Evolutionary conservation across 2,329 filamentous ascomycete genomes (phyloP).

Genomic region (Talaromyces rugulosus): DNA sequence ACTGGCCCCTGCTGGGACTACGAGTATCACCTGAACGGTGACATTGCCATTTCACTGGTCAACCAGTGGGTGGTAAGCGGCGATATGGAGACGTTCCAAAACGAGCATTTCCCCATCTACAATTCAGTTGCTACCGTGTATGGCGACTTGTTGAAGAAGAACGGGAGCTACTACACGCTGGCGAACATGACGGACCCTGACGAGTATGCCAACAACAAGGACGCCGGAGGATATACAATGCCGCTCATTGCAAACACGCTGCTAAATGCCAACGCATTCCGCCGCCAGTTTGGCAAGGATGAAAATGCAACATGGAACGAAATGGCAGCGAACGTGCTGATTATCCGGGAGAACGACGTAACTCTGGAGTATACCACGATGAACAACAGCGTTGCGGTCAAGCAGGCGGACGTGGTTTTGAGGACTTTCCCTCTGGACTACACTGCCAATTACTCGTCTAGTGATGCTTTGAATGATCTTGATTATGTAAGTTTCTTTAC

Average conservation of each 20-base stretch:
- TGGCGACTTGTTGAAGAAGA: constrained; percentile 56
- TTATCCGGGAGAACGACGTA: constrained; percentile 56
- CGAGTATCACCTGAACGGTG: constrained; percentile 67
- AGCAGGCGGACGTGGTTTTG: constrained; percentile 67
- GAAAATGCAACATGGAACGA: constrained; percentile 57
- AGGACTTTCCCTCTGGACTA: constrained; percentile 63
- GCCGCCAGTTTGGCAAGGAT: constrained; percentile 50
- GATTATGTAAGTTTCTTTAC: constrained; percentile 50
- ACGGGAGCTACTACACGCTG: constrained; percentile 51
- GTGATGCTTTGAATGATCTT: constrained; percentile 52
- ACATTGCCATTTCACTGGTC: constrained; percentile 60
- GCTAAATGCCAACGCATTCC: constrained; percentile 54
- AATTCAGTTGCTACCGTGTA: constrained; percentile 61
- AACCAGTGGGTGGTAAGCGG: constrained; percentile 60
- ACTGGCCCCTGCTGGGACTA: constrained; percentile 65
- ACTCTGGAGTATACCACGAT: constrained; percentile 62
- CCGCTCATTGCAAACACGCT: constrained; percentile 56
- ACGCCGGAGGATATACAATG: constrained; percentile 68
- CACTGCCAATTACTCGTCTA: constrained; percentile 49
- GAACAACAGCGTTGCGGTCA: constrained; percentile 63
- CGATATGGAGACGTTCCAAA: constrained; percentile 53
- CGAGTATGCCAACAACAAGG: constrained; percentile 64
- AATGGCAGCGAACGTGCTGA: constrained; percentile 53
- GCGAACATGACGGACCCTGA: constrained; percentile 70
- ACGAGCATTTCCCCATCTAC: constrained; percentile 58